phyloP scores from a whole-genome alignment of 1,284 basidiomycete genomes.

The Moesziomyces antarcticus region DNA sequence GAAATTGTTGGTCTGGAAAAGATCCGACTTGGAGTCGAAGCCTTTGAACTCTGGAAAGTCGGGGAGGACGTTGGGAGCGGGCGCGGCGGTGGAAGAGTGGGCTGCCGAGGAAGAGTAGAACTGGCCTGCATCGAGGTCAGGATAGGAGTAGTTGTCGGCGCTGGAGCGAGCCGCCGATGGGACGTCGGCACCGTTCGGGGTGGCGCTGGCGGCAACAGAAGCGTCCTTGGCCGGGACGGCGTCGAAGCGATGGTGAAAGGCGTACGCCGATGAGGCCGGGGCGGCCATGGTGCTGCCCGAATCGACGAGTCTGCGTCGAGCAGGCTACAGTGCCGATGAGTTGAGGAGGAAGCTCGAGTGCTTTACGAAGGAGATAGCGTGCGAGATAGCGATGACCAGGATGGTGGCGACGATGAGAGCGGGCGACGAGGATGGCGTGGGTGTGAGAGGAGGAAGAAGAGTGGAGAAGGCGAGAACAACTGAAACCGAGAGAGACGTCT shows the following conservation, averaged over 20 bases:
- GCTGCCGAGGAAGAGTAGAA: conserved; percentile 37
- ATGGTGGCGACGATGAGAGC: too few species aligned
- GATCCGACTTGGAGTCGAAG: conserved; percentile 25
- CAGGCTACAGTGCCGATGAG: too few species aligned
- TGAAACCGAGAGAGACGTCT: too few species aligned
- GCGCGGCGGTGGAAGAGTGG: conserved; percentile 7
- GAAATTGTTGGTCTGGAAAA: conserved; percentile 33
- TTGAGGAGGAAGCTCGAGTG: too few species aligned
- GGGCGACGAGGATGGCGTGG: too few species aligned
- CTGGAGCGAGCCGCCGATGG: conserved; percentile 1
- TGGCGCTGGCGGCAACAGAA: not conserved
- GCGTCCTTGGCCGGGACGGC: conserved; percentile 16
- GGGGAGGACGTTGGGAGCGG: conserved; percentile 18
- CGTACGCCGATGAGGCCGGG: conserved; percentile 29
- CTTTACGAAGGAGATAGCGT: too few species aligned
- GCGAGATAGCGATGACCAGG: too few species aligned
- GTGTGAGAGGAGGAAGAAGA: too few species aligned
- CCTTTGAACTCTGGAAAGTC: conserved; percentile 43
- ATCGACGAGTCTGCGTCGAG: not conserved
- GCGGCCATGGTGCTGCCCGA: conserved; percentile 27
- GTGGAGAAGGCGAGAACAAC: too few species aligned
- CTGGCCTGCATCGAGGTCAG: conserved; percentile 41
- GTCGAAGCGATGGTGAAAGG: conserved; percentile 46
- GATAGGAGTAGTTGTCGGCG: conserved; percentile 32
- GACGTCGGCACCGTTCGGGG: not conserved